Evolutionary conservation across 768 basidiomycete genomes (phyloP), one percentile per base, ranked within the genome.

Genomic region (Kwoniella mangroviensis): DNA sequence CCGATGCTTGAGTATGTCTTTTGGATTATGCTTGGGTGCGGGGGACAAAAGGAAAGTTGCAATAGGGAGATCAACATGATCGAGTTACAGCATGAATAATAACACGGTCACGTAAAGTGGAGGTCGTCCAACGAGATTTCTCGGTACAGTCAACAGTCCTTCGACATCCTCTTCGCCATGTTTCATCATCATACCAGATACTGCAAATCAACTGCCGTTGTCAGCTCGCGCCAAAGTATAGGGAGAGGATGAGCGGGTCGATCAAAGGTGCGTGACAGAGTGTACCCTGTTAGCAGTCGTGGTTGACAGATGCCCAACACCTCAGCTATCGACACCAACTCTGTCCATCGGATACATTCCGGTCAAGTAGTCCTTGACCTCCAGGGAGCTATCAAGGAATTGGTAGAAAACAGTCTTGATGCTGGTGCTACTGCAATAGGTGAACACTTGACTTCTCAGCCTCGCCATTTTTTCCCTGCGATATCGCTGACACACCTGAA

Each of bases 361-460:
- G 96, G 96, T 1, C 97, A 98, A 81, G 96, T 98, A 56, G 91
- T 98, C 0, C 86, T 95, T 28, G 94, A 97, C 80, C 87, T 98
- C 0, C 93, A 94, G 80, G 92, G 91, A 0, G 93, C 94, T 1
- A 90, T 98, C 68, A 99, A 98, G 81, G 97, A 99, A 82, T 88
- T 98, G 10, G 88, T 99, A 2, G 97, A 99, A 84, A 99, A 99
- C 81, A 92, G 93, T 68, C 85, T 98, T 34, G 97, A 99, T 81
- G 94, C 97, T 1, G 91, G 91, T 0, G 92, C 94, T 0, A 94
- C 91, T 0, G 89, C 84, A 73, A 88, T 99, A 52, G 95, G 96
- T 92, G 55, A 77, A 40, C 10, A 12, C 15, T 42, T 34, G 34
- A 34, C 34, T 34, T 5, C 34, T 7, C 34, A 34, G 34, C 42